phyloP scores from a whole-genome alignment of 441 rosid species.

The Corymbia calophylla region DNA sequence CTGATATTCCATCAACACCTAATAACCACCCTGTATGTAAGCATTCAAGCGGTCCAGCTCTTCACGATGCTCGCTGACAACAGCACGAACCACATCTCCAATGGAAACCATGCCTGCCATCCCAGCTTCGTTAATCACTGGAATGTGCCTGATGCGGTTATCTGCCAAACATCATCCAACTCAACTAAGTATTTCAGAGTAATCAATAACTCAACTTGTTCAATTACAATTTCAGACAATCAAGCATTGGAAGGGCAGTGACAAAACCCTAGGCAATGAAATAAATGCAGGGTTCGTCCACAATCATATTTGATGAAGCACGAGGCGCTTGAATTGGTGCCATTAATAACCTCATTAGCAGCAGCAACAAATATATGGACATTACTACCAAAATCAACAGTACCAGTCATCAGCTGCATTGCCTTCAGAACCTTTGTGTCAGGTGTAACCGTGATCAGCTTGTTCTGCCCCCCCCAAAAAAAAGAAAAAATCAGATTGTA shows the following conservation, averaged over 20 bases:
- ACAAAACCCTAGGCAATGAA: neutral
- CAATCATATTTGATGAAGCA: neutral
- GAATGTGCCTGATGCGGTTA: constrained; percentile 91
- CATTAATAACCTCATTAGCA: neutral
- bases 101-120: constrained; percentile 96
- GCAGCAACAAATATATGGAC: neutral
- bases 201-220: neutral
- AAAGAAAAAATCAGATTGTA: neutral
- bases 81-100: constrained; percentile 98
- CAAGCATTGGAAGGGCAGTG: neutral
- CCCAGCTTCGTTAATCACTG: constrained; percentile 59
- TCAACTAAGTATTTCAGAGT: neutral
- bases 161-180: constrained; percentile 26
- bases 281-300: neutral
- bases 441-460: constrained; percentile 86
- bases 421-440: constrained; percentile 84
- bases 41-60: constrained; percentile 89
- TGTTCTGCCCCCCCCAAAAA: constrained; percentile 41
- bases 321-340: neutral
- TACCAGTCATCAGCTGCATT: constrained; percentile 98
- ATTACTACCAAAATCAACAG: neutral
- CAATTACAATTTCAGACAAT: neutral
- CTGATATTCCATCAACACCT: constrained; percentile 22
- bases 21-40: constrained; percentile 91
- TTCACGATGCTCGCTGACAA: constrained; percentile 79